Evolutionary conservation across 805 yeast species (phyloP).

Genomic region (Brettanomyces sp.): DNA sequence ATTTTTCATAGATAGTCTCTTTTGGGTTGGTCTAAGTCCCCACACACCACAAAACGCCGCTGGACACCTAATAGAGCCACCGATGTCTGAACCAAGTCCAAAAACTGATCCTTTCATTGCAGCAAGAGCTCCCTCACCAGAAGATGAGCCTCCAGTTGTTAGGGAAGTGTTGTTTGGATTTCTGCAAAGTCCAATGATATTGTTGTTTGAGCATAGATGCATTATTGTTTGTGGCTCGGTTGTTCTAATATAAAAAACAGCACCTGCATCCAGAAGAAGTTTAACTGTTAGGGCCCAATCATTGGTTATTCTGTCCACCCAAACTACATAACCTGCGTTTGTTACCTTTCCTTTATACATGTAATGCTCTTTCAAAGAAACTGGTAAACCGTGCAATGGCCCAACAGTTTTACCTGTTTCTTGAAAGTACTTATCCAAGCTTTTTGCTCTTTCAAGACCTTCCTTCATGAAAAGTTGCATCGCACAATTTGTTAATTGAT

Average conservation of each 20-base stretch:
- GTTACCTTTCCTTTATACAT: slow-evolving; percentile 40
- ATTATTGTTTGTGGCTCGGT: slow-evolving; percentile 46
- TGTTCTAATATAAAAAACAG: slow-evolving; percentile 45
- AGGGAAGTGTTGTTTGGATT: slow-evolving; percentile 38
- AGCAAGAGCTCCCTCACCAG: slow-evolving; percentile 43
- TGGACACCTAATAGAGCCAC: slow-evolving; percentile 47
- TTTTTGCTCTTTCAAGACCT: slow-evolving; percentile 36
- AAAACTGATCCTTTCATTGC: slow-evolving; percentile 37
- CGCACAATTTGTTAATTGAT: slow-evolving; percentile 39
- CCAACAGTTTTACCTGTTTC: slow-evolving; percentile 39
- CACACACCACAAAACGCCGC: slow-evolving; percentile 42
- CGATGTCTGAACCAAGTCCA: slow-evolving; percentile 39
- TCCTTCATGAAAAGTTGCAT: slow-evolving; percentile 36
- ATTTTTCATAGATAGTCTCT: slow-evolving; percentile 32
- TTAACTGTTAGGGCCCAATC: slow-evolving; percentile 31
- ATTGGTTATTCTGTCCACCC: slow-evolving; percentile 28
- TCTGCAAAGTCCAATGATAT: slow-evolving; percentile 38
- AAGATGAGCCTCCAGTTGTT: slow-evolving; percentile 44
- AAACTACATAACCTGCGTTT: slow-evolving; percentile 37
- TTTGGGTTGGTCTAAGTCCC: slow-evolving; percentile 38
- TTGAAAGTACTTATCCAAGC: slow-evolving; percentile 39
- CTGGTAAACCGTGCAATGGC: slow-evolving; percentile 55
- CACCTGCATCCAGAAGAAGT: slow-evolving; percentile 39
- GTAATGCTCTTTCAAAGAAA: slow-evolving; percentile 51
- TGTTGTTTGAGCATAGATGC: slow-evolving; percentile 46